Evolutionary conservation across 306 rosid genomes (phyloP).

Genomic region (Herpetospermum pedunculosum): DNA sequence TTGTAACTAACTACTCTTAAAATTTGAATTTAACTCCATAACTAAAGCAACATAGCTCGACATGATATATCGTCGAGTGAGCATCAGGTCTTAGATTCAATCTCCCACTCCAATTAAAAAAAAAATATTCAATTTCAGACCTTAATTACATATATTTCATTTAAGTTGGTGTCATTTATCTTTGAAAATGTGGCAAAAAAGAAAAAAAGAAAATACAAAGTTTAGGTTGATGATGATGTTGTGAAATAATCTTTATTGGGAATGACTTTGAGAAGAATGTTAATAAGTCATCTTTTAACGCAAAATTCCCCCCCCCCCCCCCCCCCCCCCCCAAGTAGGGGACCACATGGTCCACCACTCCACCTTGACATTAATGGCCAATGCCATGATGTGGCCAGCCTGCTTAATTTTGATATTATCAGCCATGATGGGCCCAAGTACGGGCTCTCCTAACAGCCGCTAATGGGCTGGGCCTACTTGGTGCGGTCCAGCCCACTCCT

Average conservation of each 20-base stretch:
- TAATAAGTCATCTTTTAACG: background rate
- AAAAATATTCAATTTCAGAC: no score
- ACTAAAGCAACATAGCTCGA: no score
- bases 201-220: no score
- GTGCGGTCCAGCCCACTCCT: constrained; percentile 6
- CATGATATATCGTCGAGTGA: no score
- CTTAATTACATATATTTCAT: no score
- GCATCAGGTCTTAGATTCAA: no score
- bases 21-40: no score
- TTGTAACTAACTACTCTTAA: no score
- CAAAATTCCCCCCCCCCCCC: no score
- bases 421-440: constrained; percentile 5
- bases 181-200: background rate
- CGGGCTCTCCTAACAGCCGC: background rate
- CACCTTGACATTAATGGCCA: background rate
- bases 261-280: background rate
- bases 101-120: no score
- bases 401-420: background rate
- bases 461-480: constrained; percentile 5
- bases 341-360: background rate
- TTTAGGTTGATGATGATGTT: background rate
- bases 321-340: background rate
- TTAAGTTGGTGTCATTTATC: no score
- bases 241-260: background rate
- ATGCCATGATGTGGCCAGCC: background rate